Conservation (phyloP, 306 rosid genomes). For the Ceratonia siliqua region DNA sequence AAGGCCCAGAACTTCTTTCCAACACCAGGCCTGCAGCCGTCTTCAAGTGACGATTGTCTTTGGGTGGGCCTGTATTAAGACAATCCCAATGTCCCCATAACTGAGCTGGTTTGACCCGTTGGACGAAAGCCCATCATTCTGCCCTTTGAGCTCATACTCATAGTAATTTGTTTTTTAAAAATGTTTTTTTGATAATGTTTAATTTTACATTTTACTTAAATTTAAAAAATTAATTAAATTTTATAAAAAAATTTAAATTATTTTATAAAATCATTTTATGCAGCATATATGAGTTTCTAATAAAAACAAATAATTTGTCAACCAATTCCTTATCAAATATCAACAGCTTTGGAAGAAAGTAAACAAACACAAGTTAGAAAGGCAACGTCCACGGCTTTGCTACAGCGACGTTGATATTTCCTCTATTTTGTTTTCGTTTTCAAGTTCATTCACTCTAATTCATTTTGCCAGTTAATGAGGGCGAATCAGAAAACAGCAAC, state of each 20-base stretch:
- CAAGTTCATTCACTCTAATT: background rate
- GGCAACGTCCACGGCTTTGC: conserved; percentile 37
- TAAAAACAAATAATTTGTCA: background rate
- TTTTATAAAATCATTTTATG: background rate
- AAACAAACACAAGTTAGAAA: background rate
- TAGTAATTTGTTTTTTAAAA: no score
- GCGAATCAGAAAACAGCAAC: background rate
- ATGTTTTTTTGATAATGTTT: no score
- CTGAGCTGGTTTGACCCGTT: no score
- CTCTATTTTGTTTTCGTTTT: background rate
- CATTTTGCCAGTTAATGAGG: background rate
- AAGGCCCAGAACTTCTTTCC: no score
- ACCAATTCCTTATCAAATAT: background rate
- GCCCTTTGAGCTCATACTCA: no score
- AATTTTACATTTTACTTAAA: no score
- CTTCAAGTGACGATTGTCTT: no score
- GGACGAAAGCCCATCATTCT: no score
- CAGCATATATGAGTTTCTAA: background rate
- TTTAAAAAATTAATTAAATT: no score
- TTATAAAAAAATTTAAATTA: background rate
- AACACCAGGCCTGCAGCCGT: no score
- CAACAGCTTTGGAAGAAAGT: background rate
- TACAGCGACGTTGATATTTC: conserved; percentile 10
- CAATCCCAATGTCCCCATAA: no score
- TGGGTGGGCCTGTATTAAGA: no score